Conservation (phyloP, 768 basidiomycete genomes). For the Hysterangium stoloniferum region DNA sequence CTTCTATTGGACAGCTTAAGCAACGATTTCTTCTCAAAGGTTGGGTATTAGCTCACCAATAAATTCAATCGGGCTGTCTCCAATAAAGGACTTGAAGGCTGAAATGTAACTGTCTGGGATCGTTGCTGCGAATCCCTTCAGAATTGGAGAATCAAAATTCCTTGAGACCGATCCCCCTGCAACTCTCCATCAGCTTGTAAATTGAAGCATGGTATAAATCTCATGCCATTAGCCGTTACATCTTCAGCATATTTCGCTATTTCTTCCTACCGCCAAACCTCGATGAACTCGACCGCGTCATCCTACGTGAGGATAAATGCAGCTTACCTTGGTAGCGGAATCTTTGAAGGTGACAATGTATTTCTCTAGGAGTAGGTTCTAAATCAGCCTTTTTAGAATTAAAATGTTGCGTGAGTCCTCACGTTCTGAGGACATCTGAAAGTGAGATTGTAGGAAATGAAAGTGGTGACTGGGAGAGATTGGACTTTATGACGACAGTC, state of each 20-base stretch:
- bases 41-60: conserved; percentile 32
- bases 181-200: neutral
- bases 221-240: conserved; percentile 33
- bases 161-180: conserved; percentile 38
- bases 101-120: conserved; percentile 27
- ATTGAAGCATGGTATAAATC: neutral
- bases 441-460: too few species aligned
- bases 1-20: conserved; percentile 34
- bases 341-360: conserved; percentile 54
- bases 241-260: conserved; percentile 34
- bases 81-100: conserved; percentile 27
- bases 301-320: neutral
- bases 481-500: too few species aligned
- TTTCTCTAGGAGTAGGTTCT: too few species aligned
- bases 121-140: conserved; percentile 42
- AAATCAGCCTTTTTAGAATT: too few species aligned
- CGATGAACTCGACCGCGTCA: too few species aligned
- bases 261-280: conserved; percentile 21
- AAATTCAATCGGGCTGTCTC: conserved; percentile 32
- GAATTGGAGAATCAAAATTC: conserved; percentile 26
- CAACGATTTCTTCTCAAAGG: conserved; percentile 1
- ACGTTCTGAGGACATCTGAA: too few species aligned
- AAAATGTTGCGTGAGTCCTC: too few species aligned
- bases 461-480: too few species aligned
- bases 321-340: conserved; percentile 20